A percentile compares a stretch with the other conserved stretches of the same genome.
Evolutionary conservation across 225 moss, liverwort and hornwort genomes (phyloP).

Genomic region (Lunularia cruciata): DNA sequence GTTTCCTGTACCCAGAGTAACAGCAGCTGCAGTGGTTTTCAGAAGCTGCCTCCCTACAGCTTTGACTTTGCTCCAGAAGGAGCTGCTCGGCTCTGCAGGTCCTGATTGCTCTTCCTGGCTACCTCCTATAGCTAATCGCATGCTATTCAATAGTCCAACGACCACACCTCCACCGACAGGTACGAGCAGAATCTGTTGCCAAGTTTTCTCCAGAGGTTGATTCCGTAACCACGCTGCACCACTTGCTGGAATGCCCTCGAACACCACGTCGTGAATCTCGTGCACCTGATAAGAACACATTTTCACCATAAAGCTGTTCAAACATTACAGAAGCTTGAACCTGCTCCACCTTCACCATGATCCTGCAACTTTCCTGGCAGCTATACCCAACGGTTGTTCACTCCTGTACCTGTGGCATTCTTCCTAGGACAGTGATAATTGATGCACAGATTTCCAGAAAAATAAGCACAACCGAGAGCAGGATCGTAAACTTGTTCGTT

Average conservation of each 20-base stretch:
- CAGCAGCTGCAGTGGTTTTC: conserved; percentile 76
- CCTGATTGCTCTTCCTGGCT: conserved; percentile 25
- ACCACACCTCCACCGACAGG: conserved; percentile 82
- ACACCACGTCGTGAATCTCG: conserved; percentile 73
- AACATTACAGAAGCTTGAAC: too few relatives aligned
- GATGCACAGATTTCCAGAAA: too few relatives aligned
- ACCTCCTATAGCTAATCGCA: conserved; percentile 54
- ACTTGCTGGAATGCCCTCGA: conserved; percentile 63
- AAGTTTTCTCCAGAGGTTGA: conserved; percentile 62
- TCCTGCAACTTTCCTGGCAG: too few relatives aligned
- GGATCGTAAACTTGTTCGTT: too few relatives aligned
- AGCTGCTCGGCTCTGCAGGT: conserved; percentile 19
- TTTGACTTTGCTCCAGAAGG: conserved; percentile 46
- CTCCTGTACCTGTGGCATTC: too few relatives aligned
- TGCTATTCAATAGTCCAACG: conserved; percentile 75
- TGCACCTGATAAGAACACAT: conserved; percentile 47
- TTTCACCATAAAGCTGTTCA: too few relatives aligned
- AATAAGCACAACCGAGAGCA: too few relatives aligned
- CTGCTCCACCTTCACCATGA: too few relatives aligned
- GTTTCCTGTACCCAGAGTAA: conserved; percentile 87
- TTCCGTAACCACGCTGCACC: conserved; percentile 86
- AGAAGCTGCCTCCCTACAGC: conserved; percentile 59
- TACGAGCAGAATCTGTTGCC: conserved; percentile 63
- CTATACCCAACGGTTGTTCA: too few relatives aligned
- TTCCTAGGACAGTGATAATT: too few relatives aligned